A percentile compares a stretch with the other conserved stretches of the same genome.
phyloP scores from a whole-genome alignment of 805 yeast species.

The Peterozyma xylosa region DNA sequence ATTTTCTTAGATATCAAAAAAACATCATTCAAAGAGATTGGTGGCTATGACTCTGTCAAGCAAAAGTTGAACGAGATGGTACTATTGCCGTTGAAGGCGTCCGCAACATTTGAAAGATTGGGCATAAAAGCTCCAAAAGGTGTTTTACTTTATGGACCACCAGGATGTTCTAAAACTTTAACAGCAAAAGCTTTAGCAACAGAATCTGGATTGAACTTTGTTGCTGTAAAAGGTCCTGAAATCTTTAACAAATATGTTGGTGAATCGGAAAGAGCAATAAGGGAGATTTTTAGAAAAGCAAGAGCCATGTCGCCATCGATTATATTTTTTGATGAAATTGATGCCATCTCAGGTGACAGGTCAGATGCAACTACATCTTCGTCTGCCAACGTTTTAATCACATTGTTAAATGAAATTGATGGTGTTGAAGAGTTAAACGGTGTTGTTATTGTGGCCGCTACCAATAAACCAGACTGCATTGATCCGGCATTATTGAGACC shows the following conservation, averaged over 20 bases:
- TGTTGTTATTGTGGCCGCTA: slow-evolving; percentile 92
- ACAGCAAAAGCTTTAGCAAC: slow-evolving; percentile 95
- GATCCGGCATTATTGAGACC: slow-evolving; percentile 93
- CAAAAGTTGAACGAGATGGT: slow-evolving; percentile 81
- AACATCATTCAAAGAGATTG: slow-evolving; percentile 89
- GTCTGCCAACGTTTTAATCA: slow-evolving; percentile 80
- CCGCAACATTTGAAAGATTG: slow-evolving; percentile 63
- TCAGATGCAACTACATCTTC: slow-evolving; percentile 58
- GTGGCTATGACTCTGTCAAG: slow-evolving; percentile 86
- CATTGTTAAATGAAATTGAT: slow-evolving; percentile 89
- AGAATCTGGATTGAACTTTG: slow-evolving; percentile 87
- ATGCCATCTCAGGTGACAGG: slow-evolving; percentile 80
- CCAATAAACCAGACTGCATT: slow-evolving; percentile 89
- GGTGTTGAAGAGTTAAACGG: slow-evolving; percentile 95
- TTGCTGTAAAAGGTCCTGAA: slow-evolving; percentile 97
- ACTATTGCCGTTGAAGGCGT: slow-evolving; percentile 81
- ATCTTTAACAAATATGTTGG: slow-evolving; percentile 92
- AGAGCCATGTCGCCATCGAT: slow-evolving; percentile 91
- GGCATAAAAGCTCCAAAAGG: slow-evolving; percentile 94
- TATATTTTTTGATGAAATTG: slow-evolving; percentile 94
- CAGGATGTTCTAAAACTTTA: slow-evolving; percentile 94
- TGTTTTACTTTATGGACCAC: slow-evolving; percentile 90
- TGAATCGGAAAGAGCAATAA: slow-evolving; percentile 87
- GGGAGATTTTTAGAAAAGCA: slow-evolving; percentile 91
- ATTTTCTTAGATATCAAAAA: slow-evolving; percentile 91